Evolutionary conservation across 2,329 filamentous ascomycete species (phyloP), one percentile per base, ranked within the genome.

Genomic region (Incumbomyces lentus): DNA sequence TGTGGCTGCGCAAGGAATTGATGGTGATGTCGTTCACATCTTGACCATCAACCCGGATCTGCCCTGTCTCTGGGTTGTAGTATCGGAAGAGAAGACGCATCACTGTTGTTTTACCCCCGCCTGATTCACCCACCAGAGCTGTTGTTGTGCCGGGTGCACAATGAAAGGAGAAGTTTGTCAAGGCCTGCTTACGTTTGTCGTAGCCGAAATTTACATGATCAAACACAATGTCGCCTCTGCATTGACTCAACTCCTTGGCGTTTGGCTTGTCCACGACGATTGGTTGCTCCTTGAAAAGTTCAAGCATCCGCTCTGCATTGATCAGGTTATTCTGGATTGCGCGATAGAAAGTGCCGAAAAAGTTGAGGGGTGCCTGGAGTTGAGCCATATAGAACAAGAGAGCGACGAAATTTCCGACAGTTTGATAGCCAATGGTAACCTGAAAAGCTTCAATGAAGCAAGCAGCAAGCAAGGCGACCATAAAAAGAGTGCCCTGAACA

Each of bases 241-340:
- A 95, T 2, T 73, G 68, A 16, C 72, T 65, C 50, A 96, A 66
- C 1, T 75, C 69, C 39, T 70, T 65, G 1, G 83, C 86, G 45
- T 74, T 70, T 0, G 82, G 79, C 13, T 74, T 74, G 62, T 98
- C 92, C 6, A 90, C 74, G 22, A 98, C 90, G 0, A 87, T 94
- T 1, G 92, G 90, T 58, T 87, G 81, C 59, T 96, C 92, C 65
- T 95, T 94, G 77, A 98, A 96, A 14, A 98, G 72, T 65, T 96
- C 92, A 46, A 98, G 70, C 63, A 98, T 82, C 14, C 92, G 82
- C 71, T 98, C 92, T 3, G 90, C 89, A 49, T 93, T 95, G 60
- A 98, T 96, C 83, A 98, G 86, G 44, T 90, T 86, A 57, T 89
- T 92, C 66, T 96, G 92, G 5, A 96, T 90, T 51, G 88, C 92